Percentiles rank a stretch among this genome's conserved stretches.
Evolutionary conservation across 2,329 filamentous ascomycete species (phyloP).

Genomic region (Magnaporthiopsis rhizophila): DNA sequence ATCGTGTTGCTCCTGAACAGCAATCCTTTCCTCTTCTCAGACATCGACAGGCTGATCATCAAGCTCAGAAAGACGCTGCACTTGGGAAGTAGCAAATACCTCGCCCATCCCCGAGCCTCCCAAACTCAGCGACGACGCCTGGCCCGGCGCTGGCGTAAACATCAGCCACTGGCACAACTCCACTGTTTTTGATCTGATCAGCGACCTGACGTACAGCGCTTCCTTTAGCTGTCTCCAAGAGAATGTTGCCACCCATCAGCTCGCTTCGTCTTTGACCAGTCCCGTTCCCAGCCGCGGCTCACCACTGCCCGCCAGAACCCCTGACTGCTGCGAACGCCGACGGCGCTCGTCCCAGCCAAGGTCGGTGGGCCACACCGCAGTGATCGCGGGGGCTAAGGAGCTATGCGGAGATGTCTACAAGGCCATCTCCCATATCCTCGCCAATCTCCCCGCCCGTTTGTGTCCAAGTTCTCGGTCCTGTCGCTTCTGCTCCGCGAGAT

Average conservation of each 20-base stretch:
- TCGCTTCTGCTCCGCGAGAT: neutral
- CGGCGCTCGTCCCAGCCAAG: neutral
- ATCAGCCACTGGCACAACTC: slow-evolving; percentile 27
- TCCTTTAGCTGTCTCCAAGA: slow-evolving; percentile 16
- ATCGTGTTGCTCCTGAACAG: too few species aligned
- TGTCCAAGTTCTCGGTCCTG: neutral
- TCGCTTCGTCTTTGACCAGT: slow-evolving; percentile 9
- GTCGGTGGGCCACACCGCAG: too few species aligned
- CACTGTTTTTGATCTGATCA: slow-evolving; percentile 18
- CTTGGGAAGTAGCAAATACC: too few species aligned
- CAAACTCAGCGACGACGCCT: slow-evolving; percentile 9
- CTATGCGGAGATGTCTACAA: too few species aligned
- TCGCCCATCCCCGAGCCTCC: neutral
- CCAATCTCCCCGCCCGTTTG: too few species aligned
- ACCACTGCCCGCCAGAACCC: neutral
- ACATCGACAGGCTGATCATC: slow-evolving; percentile 5
- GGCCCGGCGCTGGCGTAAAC: slow-evolving; percentile 26
- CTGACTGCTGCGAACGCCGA: neutral
- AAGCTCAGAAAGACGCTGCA: too few species aligned
- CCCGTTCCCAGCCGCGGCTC: neutral
- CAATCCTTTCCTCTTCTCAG: too few species aligned
- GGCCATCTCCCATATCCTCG: too few species aligned
- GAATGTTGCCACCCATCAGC: slow-evolving; percentile 15
- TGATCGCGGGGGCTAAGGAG: too few species aligned
- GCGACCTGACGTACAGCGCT: slow-evolving; percentile 18